phyloP scores from a whole-genome alignment of 371 early-diverging fungal genomes.

The Mortierella sp. region DNA sequence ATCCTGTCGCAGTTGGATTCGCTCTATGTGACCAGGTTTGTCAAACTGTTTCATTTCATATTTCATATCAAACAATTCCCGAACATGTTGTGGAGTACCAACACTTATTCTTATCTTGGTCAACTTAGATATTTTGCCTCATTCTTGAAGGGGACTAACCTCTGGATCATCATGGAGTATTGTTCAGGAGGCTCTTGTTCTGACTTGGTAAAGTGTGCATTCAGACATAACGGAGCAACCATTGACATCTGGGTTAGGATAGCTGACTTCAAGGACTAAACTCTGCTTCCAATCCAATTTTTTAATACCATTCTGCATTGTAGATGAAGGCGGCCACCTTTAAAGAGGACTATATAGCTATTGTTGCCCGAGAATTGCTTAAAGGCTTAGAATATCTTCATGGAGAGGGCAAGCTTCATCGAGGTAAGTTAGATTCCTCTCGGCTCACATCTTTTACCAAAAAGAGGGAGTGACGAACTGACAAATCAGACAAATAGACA shows the following conservation, averaged over 20 bases:
- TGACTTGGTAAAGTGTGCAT: conserved; percentile 74
- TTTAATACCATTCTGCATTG: neutral
- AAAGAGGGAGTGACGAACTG: neutral
- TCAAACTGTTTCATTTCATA: too few relatives aligned
- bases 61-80: too few relatives aligned
- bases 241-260: neutral
- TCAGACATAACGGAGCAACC: neutral
- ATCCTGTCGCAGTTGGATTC: conserved; percentile 95
- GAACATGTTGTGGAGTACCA: neutral
- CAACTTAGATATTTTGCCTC: conserved; percentile 81
- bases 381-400: conserved; percentile 97
- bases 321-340: conserved; percentile 88
- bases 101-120: neutral
- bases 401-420: conserved; percentile 92
- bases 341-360: conserved; percentile 91
- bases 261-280: neutral
- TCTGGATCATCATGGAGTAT: conserved; percentile 97
- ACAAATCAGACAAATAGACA: neutral
- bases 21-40: conserved; percentile 88
- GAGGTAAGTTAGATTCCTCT: conserved; percentile 67
- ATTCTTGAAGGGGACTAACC: conserved; percentile 82
- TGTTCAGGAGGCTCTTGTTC: conserved; percentile 93
- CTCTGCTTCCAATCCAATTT: neutral
- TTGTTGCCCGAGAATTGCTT: conserved; percentile 91
- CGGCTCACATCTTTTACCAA: neutral